Percentiles rank a stretch among this genome's conserved stretches.
These are phyloP conservation scores for Aspergillus sergii DNA, from an alignment of 2,329 filamentous ascomycete genomes.

Conservation along the genomic window DNA sequence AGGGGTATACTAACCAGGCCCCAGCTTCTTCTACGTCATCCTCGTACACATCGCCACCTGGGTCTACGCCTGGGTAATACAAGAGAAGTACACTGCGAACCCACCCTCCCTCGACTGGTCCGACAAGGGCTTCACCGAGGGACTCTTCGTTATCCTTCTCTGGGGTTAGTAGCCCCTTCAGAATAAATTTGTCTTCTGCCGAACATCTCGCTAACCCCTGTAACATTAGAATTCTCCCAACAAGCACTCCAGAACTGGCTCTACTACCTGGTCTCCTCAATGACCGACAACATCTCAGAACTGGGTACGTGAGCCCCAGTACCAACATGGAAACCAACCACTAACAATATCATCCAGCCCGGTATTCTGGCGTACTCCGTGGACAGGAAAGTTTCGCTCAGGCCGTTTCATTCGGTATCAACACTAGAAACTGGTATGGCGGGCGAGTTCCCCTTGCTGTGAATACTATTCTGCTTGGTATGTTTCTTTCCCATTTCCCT, in stretches of 20 bases:
- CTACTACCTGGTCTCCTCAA: constrained; percentile 58
- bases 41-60: constrained; percentile 51
- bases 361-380: constrained; percentile 47
- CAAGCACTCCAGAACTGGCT: constrained; percentile 60
- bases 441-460: constrained; percentile 46
- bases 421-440: constrained; percentile 47
- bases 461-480: constrained; percentile 40
- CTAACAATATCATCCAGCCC: constrained; percentile 23
- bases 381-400: constrained; percentile 51
- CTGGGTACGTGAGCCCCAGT: constrained; percentile 21
- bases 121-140: constrained; percentile 49
- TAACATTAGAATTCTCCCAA: constrained; percentile 44
- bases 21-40: constrained; percentile 51
- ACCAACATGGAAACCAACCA: background rate
- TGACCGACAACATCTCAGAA: constrained; percentile 60
- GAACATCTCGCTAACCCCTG: constrained; percentile 3
- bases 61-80: constrained; percentile 57
- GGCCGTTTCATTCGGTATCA: constrained; percentile 48
- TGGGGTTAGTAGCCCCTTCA: constrained; percentile 38
- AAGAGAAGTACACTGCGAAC: constrained; percentile 53
- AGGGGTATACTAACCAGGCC: background rate
- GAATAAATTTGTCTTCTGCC: too few species aligned
- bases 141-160: constrained; percentile 52
- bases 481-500: background rate
- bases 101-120: constrained; percentile 47